These are phyloP conservation scores for Begonia loranthoides DNA, from an alignment of 306 rosid genomes.

Conservation along the genomic window DNA sequence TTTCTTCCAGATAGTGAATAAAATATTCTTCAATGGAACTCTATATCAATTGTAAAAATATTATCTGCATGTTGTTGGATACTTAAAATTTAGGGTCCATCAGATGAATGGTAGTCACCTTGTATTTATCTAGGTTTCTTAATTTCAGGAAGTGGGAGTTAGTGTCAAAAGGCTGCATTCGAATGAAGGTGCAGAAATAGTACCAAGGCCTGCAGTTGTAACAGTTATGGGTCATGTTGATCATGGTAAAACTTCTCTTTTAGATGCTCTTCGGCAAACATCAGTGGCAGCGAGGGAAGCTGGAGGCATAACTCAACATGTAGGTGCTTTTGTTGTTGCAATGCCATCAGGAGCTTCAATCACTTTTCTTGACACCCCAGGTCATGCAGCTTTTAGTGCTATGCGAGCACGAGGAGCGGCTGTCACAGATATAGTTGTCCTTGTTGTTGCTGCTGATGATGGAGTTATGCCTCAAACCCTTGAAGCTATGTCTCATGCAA, in stretches of 20 bases:
- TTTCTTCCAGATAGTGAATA: conserved; percentile 11
- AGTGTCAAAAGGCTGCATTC: conserved; percentile 73
- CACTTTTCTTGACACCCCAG: conserved; percentile 96
- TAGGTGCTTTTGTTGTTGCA: conserved; percentile 86
- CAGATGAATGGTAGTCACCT: background rate
- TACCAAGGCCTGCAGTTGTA: conserved; percentile 75
- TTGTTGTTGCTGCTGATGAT: conserved; percentile 95
- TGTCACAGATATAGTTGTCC: conserved; percentile 83
- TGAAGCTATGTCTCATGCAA: conserved; percentile 90
- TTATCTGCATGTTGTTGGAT: too few relatives aligned
- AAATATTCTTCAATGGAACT: too few relatives aligned
- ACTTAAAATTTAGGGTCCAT: too few relatives aligned
- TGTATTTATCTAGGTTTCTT: conserved; percentile 1
- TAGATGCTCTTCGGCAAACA: conserved; percentile 87
- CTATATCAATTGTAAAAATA: too few relatives aligned
- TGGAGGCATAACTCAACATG: conserved; percentile 94
- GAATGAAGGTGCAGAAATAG: conserved; percentile 47
- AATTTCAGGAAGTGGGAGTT: conserved; percentile 68
- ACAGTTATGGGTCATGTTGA: conserved; percentile 99
- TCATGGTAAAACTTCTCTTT: conserved; percentile 93
- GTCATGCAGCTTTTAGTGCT: conserved; percentile 99
- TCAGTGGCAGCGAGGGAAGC: conserved; percentile 94
- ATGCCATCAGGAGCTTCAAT: conserved; percentile 88
- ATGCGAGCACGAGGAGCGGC: conserved; percentile 98
- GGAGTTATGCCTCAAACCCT: conserved; percentile 98